Base-by-base conservation (phyloP, 1,284 basidiomycete species). In the Irpex sp. region DNA sequence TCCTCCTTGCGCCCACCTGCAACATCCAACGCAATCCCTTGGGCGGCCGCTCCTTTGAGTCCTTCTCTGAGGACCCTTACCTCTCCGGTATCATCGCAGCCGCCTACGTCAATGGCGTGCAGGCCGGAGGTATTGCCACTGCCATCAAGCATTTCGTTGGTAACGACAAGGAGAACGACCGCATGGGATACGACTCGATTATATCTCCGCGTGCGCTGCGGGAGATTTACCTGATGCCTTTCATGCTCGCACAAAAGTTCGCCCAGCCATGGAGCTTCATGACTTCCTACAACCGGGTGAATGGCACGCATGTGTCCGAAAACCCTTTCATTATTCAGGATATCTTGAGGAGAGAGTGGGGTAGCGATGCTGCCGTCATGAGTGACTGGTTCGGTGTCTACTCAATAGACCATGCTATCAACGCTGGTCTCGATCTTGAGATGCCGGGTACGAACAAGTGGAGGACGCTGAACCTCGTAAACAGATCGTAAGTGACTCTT, bases 341-440 rank as follows among this genome's bases (percentile, higher is more conserved):
- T 36, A 83, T 93, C 59, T 81, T 94, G 4, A 81, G 91, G 15
- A 81, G 84, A 6, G 92, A 94, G 72, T 94, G 91, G 91, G 82
- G 83, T 5, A 92, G 85, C 67, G 77, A 89, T 33, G 90, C 89
- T 1, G 64, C 87, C 69, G 75, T 89, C 65, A 91, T 93, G 88
- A 90, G 87, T 65, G 92, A 93, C 71, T 93, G 91, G 90, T 87
- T 85, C 62, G 90, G 92, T 0, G 79, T 84, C 0, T 92, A 92
- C 76, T 85, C 85, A 53, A 79, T 90, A 35, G 84, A 86, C 64
- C 79, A 81, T 47, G 79, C 83, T 36, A 79, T 93, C 68, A 91
- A 90, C 64, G 59, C 90, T 8, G 88, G 89, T 0, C 78, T 93
- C 33, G 92, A 93, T 70, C 81, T 94, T 31, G 92, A 94, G 72